Conservation (phyloP, 495 filamentous ascomycete species). For the Apiosordaria backusii region DNA sequence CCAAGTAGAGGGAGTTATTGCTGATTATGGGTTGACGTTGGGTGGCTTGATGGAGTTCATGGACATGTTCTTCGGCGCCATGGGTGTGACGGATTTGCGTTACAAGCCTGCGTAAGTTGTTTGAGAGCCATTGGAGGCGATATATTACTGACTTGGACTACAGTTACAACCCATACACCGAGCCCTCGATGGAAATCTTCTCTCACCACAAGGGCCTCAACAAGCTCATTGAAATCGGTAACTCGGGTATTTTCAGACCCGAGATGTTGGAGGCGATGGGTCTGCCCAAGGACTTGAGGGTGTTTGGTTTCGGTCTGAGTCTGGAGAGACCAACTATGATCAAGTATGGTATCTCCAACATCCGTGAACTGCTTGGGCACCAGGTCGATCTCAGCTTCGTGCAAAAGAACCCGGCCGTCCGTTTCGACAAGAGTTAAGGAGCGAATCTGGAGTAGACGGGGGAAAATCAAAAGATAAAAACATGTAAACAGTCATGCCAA, state of each 20-base stretch:
- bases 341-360: conserved; percentile 82
- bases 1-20: conserved; percentile 97
- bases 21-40: conserved; percentile 85
- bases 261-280: conserved; percentile 92
- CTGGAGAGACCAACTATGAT: conserved; percentile 98
- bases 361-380: conserved; percentile 80
- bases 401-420: conserved; percentile 75
- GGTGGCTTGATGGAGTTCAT: conserved; percentile 96
- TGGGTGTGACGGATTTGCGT: conserved; percentile 81
- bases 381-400: conserved; percentile 81
- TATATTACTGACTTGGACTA: conserved; percentile 47
- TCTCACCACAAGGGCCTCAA: conserved; percentile 83
- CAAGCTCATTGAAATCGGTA: conserved; percentile 96
- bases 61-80: conserved; percentile 91
- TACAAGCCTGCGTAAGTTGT: conserved; percentile 60
- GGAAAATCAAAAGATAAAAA: conserved; percentile 3
- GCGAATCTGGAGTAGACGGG: not conserved
- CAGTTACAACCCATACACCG: conserved; percentile 96
- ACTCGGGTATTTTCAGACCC: conserved; percentile 95
- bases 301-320: conserved; percentile 88
- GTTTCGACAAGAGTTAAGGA: conserved; percentile 67
- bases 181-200: conserved; percentile 72
- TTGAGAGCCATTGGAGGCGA: not conserved
- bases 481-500: not conserved
- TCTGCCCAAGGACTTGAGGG: conserved; percentile 77